Conservation (phyloP, 495 filamentous ascomycete species). For the Hypoxylon crocopeplum region DNA sequence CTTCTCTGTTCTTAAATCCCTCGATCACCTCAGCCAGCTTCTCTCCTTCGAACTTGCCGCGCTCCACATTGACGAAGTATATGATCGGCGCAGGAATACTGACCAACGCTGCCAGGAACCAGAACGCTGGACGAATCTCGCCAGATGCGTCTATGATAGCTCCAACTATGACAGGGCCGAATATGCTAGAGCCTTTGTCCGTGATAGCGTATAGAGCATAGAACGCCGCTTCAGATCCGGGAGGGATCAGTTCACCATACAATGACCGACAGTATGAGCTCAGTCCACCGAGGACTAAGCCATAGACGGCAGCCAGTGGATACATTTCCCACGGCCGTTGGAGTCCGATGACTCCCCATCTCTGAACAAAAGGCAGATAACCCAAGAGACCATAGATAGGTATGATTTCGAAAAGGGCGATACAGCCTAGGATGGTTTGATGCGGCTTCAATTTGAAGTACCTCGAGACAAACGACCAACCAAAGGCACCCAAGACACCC, state of each 20-base stretch:
- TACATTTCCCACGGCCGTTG: slow-evolving; percentile 98
- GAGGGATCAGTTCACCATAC: slow-evolving; percentile 90
- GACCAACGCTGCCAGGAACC: slow-evolving; percentile 86
- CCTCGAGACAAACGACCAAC: slow-evolving; percentile 80
- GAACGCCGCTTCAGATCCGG: slow-evolving; percentile 93
- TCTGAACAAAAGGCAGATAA: slow-evolving; percentile 81
- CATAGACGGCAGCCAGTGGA: slow-evolving; percentile 87
- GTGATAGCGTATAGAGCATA: slow-evolving; percentile 97
- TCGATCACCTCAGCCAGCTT: slow-evolving; percentile 73
- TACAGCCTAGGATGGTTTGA: slow-evolving; percentile 90
- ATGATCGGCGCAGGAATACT: slow-evolving; percentile 84
- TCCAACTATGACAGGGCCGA: slow-evolving; percentile 93
- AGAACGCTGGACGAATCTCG: slow-evolving; percentile 90
- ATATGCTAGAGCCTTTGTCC: slow-evolving; percentile 93
- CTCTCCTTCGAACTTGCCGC: slow-evolving; percentile 80
- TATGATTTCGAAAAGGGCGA: slow-evolving; percentile 87
- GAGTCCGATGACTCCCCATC: slow-evolving; percentile 78
- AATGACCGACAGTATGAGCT: slow-evolving; percentile 92
- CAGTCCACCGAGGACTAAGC: slow-evolving; percentile 91
- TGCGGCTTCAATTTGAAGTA: slow-evolving; percentile 69
- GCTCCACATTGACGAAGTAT: slow-evolving; percentile 84
- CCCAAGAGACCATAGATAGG: slow-evolving; percentile 90
- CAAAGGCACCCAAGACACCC: slow-evolving; percentile 87
- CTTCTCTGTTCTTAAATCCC: slow-evolving; percentile 50
- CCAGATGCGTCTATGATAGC: slow-evolving; percentile 88